Evolutionary conservation across 345 rosid genomes (phyloP).

Genomic region (Populus deltoides): DNA sequence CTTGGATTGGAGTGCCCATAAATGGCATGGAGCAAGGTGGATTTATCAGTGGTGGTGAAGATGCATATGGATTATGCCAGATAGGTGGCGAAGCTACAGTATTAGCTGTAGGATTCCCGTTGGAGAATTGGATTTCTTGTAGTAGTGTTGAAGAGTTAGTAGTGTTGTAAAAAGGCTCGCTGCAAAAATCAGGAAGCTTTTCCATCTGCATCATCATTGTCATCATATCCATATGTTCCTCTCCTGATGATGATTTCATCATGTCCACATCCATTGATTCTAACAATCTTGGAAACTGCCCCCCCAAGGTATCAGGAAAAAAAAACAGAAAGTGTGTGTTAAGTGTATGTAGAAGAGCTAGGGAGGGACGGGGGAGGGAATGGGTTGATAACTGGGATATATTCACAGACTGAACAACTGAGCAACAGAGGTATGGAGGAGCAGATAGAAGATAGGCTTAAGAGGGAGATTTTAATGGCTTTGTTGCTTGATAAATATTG

Average conservation of each 20-base stretch:
- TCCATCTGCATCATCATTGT: slow-evolving; percentile 66
- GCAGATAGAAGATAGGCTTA: not conserved
- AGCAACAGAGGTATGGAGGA: slow-evolving; percentile 23
- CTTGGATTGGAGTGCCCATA: slow-evolving; percentile 24
- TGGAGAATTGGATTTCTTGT: slow-evolving; percentile 34
- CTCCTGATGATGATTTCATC: slow-evolving; percentile 30
- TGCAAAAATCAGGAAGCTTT: slow-evolving; percentile 55
- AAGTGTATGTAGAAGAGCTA: not conserved
- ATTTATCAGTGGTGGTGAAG: not conserved
- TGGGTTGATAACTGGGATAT: not conserved
- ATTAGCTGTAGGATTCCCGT: not conserved
- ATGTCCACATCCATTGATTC: slow-evolving; percentile 43
- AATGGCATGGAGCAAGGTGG: slow-evolving; percentile 9
- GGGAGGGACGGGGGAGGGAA: slow-evolving; percentile 5
- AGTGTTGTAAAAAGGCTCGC: slow-evolving; percentile 21
- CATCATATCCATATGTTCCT: slow-evolving; percentile 45
- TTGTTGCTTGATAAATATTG: not conserved
- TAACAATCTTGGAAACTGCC: not conserved
- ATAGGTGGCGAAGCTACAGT: not conserved
- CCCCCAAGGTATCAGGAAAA: slow-evolving; percentile 3
- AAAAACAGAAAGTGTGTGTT: not conserved
- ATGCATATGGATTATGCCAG: not conserved
- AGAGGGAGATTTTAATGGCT: not conserved
- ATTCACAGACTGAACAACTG: not conserved
- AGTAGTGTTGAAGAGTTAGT: not conserved